Percentiles rank a stretch among this genome's conserved stretches.
Conservation (phyloP, 2,329 filamentous ascomycete genomes). For the Cordyceps javanica region DNA sequence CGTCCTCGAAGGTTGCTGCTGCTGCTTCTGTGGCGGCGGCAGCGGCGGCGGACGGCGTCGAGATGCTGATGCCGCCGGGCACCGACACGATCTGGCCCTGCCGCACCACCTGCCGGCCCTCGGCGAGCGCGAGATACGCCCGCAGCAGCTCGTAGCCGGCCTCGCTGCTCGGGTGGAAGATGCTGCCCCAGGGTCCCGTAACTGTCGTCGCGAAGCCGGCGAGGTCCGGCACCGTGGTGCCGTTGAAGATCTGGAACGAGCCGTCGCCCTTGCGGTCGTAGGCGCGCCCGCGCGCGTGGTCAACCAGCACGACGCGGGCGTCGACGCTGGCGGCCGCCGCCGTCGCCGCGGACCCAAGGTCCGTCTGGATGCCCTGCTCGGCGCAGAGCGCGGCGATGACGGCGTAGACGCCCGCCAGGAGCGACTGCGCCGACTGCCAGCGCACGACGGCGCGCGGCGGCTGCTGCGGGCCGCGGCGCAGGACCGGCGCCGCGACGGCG, state of each 20-base stretch:
- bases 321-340: constrained; percentile 63
- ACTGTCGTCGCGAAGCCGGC: constrained; percentile 46
- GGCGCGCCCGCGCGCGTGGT: constrained; percentile 42
- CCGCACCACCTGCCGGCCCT: constrained; percentile 39
- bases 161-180: constrained; percentile 63
- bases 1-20: not conserved
- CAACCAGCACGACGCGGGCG: constrained; percentile 65
- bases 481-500: constrained; percentile 58
- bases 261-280: constrained; percentile 29
- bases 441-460: constrained; percentile 37
- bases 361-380: constrained; percentile 54
- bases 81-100: constrained; percentile 47
- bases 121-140: constrained; percentile 41
- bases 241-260: constrained; percentile 34
- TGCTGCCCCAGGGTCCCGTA: constrained; percentile 52
- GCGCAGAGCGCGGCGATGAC: constrained; percentile 69
- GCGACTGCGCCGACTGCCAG: constrained; percentile 65
- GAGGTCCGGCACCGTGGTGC: constrained; percentile 43
- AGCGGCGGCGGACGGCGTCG: not conserved
- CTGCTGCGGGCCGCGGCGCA: constrained; percentile 37
- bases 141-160: constrained; percentile 53
- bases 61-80: constrained; percentile 45
- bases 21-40: not conserved
- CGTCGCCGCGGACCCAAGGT: constrained; percentile 30
- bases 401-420: constrained; percentile 72